These are phyloP conservation scores for Kodamaea sp. DNA, from an alignment of 1,139 yeast species.

Conservation along the genomic window DNA sequence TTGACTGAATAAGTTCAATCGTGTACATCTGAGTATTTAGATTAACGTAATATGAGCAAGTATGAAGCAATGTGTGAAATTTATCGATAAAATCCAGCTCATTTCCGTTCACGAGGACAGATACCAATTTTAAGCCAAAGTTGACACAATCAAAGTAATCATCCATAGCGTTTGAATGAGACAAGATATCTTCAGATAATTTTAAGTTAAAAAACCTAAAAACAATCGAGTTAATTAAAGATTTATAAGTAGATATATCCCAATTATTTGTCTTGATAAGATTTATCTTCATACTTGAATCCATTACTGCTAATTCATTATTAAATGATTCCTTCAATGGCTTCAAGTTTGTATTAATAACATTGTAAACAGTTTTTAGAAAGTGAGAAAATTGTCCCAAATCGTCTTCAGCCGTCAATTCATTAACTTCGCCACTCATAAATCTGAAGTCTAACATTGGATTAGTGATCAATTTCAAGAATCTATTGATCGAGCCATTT, in stretches of 20 bases:
- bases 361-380: constrained; percentile 46
- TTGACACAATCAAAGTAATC: constrained; percentile 29
- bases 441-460: constrained; percentile 46
- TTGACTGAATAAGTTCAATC: constrained; percentile 29
- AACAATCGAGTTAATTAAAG: constrained; percentile 47
- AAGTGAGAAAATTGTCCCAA: constrained; percentile 57
- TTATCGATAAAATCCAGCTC: constrained; percentile 49
- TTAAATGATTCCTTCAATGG: constrained; percentile 44
- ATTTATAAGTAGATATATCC: constrained; percentile 63
- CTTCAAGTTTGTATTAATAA: constrained; percentile 45
- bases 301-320: constrained; percentile 55
- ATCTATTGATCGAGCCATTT: constrained; percentile 54
- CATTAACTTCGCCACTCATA: constrained; percentile 17
- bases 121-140: constrained; percentile 39
- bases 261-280: constrained; percentile 39
- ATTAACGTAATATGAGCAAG: constrained; percentile 25
- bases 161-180: constrained; percentile 16
- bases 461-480: constrained; percentile 54
- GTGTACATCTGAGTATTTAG: constrained; percentile 14
- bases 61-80: constrained; percentile 26
- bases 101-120: constrained; percentile 49
- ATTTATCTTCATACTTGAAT: constrained; percentile 36
- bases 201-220: constrained; percentile 37
- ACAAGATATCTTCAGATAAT: constrained; percentile 25
- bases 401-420: constrained; percentile 43